Conservation (phyloP, 2,329 filamentous ascomycete species). For the Penicillium sp. region DNA sequence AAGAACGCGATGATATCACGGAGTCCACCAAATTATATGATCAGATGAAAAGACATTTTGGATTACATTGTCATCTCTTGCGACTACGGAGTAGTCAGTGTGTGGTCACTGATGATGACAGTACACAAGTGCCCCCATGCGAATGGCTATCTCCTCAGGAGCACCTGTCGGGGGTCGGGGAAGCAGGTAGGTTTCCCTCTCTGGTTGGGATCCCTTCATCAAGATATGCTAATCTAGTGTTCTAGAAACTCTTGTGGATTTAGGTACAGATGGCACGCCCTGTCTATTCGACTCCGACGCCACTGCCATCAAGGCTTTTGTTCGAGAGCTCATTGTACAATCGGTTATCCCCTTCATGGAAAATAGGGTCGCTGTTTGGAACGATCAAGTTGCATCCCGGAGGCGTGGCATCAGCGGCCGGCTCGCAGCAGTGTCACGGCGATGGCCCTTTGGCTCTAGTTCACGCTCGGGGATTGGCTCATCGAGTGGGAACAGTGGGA, state of each 20-base stretch:
- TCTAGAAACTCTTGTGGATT: slow-evolving; percentile 54
- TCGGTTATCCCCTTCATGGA: slow-evolving; percentile 97
- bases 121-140: slow-evolving; percentile 75
- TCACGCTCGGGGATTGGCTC: slow-evolving; percentile 62
- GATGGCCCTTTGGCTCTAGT: slow-evolving; percentile 79
- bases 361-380: slow-evolving; percentile 87
- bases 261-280: slow-evolving; percentile 68
- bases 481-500: slow-evolving; percentile 52
- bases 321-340: slow-evolving; percentile 93
- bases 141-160: slow-evolving; percentile 90
- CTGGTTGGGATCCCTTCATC: not conserved
- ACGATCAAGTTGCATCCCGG: slow-evolving; percentile 92
- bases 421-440: slow-evolving; percentile 92
- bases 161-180: slow-evolving; percentile 75
- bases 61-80: slow-evolving; percentile 90
- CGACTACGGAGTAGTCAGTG: slow-evolving; percentile 83
- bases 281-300: slow-evolving; percentile 93
- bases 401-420: slow-evolving; percentile 85
- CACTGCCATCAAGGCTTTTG: slow-evolving; percentile 82
- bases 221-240: slow-evolving; percentile 9
- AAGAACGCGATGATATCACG: slow-evolving; percentile 90
- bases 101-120: slow-evolving; percentile 89
- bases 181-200: slow-evolving; percentile 54
- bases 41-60: slow-evolving; percentile 99
- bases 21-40: slow-evolving; percentile 91